phyloP scores from a whole-genome alignment of 2,329 filamentous ascomycete genomes.

The Albifimbria verrucaria region DNA sequence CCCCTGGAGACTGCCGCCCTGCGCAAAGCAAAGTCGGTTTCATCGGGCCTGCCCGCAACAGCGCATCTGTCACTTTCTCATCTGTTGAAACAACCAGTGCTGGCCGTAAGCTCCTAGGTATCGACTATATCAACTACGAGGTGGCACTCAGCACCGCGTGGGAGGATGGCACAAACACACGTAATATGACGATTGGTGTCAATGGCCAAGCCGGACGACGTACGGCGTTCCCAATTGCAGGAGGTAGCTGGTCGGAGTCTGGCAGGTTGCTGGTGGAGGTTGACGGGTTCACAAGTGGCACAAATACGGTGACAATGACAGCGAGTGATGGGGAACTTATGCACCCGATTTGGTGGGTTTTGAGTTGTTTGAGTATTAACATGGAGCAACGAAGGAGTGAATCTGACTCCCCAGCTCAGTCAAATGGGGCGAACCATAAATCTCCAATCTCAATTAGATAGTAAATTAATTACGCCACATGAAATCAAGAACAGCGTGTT shows the following conservation, averaged over 20 bases:
- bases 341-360: constrained; percentile 43
- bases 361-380: constrained; percentile 18
- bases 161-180: constrained; percentile 41
- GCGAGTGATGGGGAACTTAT: constrained; percentile 19
- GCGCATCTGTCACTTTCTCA: constrained; percentile 31
- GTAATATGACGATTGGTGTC: constrained; percentile 47
- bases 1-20: constrained; percentile 36
- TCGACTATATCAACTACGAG: constrained; percentile 53
- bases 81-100: constrained; percentile 23
- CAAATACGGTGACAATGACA: constrained; percentile 34
- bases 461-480: too few species aligned
- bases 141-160: constrained; percentile 39
- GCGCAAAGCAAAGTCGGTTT: constrained; percentile 39
- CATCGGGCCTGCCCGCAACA: constrained; percentile 22
- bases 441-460: too few species aligned
- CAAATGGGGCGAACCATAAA: too few species aligned
- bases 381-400: too few species aligned
- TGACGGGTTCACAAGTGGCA: constrained; percentile 41
- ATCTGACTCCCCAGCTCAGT: too few species aligned
- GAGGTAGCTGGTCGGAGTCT: constrained; percentile 48
- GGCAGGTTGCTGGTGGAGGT: constrained; percentile 41
- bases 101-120: constrained; percentile 36
- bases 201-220: constrained; percentile 39
- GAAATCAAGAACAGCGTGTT: too few species aligned
- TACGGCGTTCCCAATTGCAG: constrained; percentile 48